Conservation (phyloP, 306 rosid species). For the Sicyos baderoa region DNA sequence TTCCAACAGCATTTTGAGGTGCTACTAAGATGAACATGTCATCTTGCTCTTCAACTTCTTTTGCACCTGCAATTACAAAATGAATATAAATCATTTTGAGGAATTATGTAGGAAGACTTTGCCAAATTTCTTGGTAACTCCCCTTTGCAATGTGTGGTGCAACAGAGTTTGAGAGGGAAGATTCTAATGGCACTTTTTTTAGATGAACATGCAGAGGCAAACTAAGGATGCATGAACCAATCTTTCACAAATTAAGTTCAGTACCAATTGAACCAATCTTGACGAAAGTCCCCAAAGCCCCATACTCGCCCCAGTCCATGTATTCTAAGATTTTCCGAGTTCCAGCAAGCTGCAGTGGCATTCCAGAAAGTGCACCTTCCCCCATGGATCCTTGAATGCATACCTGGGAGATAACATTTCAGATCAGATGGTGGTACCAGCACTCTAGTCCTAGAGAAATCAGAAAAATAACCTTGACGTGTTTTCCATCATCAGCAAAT, state of each 20-base stretch:
- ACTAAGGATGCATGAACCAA: constrained; percentile 12
- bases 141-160: not conserved
- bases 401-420: constrained; percentile 41
- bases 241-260: constrained; percentile 6
- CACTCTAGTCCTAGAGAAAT: not conserved
- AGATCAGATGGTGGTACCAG: constrained; percentile 1
- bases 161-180: not conserved
- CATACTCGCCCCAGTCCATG: constrained; percentile 99
- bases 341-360: constrained; percentile 98
- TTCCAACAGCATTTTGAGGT: constrained; percentile 98
- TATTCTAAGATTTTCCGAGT: constrained; percentile 71
- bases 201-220: constrained; percentile 7
- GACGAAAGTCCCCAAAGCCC: constrained; percentile 75
- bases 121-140: not conserved
- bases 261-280: constrained; percentile 87
- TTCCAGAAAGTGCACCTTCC: constrained; percentile 90
- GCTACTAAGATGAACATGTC: constrained; percentile 87
- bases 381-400: constrained; percentile 99
- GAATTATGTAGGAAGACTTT: not conserved
- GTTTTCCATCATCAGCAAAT: constrained; percentile 88
- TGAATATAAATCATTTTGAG: not conserved
- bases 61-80: constrained; percentile 55
- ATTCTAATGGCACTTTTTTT: not conserved
- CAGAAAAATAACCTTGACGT: constrained; percentile 55
- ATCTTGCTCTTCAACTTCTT: constrained; percentile 80